phyloP scores from a whole-genome alignment of 805 yeast genomes.

The Wickerhamiella shivajii region DNA sequence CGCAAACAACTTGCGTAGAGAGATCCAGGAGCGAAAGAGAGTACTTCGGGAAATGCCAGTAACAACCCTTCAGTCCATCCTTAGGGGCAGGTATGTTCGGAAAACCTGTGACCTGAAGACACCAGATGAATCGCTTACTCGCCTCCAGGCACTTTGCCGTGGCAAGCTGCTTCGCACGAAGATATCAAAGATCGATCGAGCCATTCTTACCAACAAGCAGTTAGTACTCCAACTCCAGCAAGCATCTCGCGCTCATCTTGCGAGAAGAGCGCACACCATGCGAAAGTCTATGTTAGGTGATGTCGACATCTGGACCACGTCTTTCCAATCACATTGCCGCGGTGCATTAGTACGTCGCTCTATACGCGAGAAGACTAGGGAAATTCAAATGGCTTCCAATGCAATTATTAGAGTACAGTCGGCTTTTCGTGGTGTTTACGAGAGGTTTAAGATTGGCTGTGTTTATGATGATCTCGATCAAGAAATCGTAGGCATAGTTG shows the following conservation, averaged over 20 bases:
- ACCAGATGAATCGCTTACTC: constrained; percentile 4
- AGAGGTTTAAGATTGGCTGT: constrained; percentile 23
- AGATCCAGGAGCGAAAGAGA: no score
- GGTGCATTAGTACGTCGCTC: constrained; percentile 27
- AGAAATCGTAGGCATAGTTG: constrained; percentile 19
- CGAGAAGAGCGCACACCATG: neutral
- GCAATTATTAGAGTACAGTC: constrained; percentile 24
- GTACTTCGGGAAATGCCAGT: no score
- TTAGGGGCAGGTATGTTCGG: no score
- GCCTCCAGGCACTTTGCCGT: constrained; percentile 14
- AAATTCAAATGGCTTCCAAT: constrained; percentile 2
- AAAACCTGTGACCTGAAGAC: no score
- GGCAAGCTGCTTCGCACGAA: constrained; percentile 17
- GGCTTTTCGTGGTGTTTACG: constrained; percentile 24
- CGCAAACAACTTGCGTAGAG: constrained; percentile 3
- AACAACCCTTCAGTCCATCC: constrained; percentile 20
- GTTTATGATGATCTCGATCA: constrained; percentile 25
- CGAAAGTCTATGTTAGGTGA: neutral
- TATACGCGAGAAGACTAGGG: neutral
- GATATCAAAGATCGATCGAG: neutral
- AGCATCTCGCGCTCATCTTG: constrained; percentile 7
- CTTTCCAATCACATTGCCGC: constrained; percentile 42
- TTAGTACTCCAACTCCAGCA: constrained; percentile 6
- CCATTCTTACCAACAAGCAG: neutral
- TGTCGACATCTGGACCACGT: constrained; percentile 4